Conservation (phyloP, 2,329 filamentous ascomycete genomes). For the Penicillium vulpinum region DNA sequence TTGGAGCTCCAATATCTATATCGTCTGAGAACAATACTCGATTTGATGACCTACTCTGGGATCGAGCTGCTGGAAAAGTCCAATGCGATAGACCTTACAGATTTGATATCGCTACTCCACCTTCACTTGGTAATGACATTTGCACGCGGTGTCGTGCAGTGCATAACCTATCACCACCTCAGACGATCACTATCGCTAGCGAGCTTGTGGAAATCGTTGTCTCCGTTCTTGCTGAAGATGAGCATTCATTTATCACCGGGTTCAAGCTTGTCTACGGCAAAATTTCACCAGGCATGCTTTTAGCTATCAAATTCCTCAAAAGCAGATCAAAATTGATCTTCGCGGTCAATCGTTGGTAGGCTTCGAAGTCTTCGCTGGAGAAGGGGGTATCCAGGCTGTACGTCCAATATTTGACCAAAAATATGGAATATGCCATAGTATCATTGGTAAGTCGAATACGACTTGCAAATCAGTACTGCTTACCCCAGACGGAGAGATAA, state of each 20-base stretch:
- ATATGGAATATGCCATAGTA: background rate
- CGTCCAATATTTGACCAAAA: background rate
- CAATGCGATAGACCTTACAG: background rate
- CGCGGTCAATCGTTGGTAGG: background rate
- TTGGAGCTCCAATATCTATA: background rate
- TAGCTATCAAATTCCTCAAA: background rate
- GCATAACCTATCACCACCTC: background rate
- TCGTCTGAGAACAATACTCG: background rate
- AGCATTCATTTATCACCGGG: background rate
- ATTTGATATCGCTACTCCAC: background rate
- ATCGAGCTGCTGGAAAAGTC: background rate
- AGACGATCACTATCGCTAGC: background rate
- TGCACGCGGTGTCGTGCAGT: background rate
- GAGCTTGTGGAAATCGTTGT: background rate
- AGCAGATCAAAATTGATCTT: background rate
- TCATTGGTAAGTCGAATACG: background rate
- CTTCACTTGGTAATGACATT: background rate
- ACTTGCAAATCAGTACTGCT: background rate
- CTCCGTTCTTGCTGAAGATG: background rate
- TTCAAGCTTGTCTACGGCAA: background rate
- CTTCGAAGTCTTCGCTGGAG: background rate
- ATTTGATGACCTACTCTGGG: background rate
- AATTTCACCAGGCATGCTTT: background rate
- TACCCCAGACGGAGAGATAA: background rate
- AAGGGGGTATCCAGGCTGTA: background rate